phyloP scores from a whole-genome alignment of 495 filamentous ascomycete species.

The Parachaetomium inaequale region DNA sequence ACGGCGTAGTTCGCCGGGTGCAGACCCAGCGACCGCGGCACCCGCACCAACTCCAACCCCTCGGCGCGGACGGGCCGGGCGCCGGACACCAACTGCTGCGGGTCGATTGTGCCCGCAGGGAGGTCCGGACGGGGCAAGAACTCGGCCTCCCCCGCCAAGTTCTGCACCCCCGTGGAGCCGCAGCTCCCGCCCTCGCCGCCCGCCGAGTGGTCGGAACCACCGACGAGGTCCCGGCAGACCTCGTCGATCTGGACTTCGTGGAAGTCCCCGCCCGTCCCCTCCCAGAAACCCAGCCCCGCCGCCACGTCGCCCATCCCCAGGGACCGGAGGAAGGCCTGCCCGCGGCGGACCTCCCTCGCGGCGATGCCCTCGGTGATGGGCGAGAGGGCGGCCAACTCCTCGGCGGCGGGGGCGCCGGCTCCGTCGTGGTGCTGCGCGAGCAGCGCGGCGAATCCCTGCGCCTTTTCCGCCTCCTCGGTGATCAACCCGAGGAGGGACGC shows the following conservation, averaged over 20 bases:
- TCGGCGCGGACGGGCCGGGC: background rate
- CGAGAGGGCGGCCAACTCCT: background rate
- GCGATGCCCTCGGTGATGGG: slow-evolving; percentile 17
- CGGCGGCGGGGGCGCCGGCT: background rate
- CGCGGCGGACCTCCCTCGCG: slow-evolving; percentile 11
- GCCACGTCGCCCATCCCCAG: slow-evolving; percentile 17
- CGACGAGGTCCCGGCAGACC: slow-evolving; percentile 1
- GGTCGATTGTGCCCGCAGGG: slow-evolving; percentile 19
- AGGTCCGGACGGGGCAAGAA: slow-evolving; percentile 18
- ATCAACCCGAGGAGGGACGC: slow-evolving; percentile 4
- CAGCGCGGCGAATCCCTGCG: background rate
- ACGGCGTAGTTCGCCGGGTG: background rate
- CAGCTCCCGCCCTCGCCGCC: background rate
- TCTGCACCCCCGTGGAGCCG: background rate
- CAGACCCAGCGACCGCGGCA: background rate
- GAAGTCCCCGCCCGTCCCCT: background rate
- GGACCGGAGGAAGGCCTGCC: slow-evolving; percentile 14
- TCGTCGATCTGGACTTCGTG: slow-evolving; percentile 12
- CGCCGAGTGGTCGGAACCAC: background rate
- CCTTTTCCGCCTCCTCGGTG: background rate
- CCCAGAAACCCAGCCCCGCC: slow-evolving; percentile 10
- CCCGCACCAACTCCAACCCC: background rate
- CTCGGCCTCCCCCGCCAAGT: slow-evolving; percentile 13
- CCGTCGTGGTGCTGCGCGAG: background rate
- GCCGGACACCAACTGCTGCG: slow-evolving; percentile 5